Percentiles rank a stretch among this genome's conserved stretches.
phyloP scores from a whole-genome alignment of 129 eudicot genomes.

The Flaveria bidentis region DNA sequence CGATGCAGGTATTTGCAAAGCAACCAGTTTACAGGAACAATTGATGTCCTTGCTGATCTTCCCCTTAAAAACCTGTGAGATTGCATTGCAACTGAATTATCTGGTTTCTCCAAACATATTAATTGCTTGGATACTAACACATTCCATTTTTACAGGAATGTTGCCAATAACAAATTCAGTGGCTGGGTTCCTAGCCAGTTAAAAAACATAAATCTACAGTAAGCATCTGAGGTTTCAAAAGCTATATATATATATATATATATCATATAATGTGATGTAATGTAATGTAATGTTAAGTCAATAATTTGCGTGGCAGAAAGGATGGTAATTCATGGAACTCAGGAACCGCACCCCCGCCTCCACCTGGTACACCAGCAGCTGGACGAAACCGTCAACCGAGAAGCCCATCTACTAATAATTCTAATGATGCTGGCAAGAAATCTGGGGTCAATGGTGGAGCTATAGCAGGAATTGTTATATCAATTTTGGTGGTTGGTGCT shows the following conservation, averaged over 20 bases:
- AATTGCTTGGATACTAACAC: background rate
- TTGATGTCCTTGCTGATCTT: constrained; percentile 87
- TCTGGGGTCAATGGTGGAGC: constrained; percentile 80
- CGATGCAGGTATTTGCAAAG: constrained; percentile 86
- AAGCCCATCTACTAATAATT: constrained; percentile 39
- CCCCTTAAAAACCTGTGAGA: constrained; percentile 84
- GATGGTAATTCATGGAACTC: constrained; percentile 82
- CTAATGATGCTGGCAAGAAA: constrained; percentile 48
- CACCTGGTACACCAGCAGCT: constrained; percentile 90
- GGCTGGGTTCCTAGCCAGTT: constrained; percentile 87
- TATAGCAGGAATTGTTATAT: constrained; percentile 81
- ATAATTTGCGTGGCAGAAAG: constrained; percentile 47
- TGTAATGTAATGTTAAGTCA: constrained; percentile 5
- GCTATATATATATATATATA: background rate
- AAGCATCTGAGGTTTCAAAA: constrained; percentile 42
- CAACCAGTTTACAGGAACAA: constrained; percentile 89
- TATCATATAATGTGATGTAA: background rate
- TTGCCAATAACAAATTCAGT: constrained; percentile 75
- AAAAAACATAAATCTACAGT: constrained; percentile 78
- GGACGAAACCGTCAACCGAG: constrained; percentile 44
- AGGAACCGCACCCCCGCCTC: constrained; percentile 93
- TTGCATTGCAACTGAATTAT: background rate
- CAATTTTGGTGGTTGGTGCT: constrained; percentile 82
- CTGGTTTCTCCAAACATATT: constrained; percentile 7
- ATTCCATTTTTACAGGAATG: constrained; percentile 48